Conservation (phyloP, 768 basidiomycete species). For the Tephrocybe rancida region DNA sequence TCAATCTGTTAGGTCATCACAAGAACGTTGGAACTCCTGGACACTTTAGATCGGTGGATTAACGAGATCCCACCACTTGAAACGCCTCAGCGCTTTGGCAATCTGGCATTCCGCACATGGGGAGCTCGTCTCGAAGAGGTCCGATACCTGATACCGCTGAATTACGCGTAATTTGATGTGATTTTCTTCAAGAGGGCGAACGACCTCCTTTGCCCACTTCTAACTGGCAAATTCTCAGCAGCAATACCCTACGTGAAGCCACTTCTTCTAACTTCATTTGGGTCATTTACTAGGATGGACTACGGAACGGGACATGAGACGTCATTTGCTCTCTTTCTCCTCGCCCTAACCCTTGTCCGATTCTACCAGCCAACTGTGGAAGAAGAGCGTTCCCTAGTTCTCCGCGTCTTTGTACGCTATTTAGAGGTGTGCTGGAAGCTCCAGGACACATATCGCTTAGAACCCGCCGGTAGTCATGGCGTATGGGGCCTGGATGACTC, state of each 20-base stretch:
- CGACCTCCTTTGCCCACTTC: constrained; percentile 46
- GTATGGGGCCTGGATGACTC: constrained; percentile 98
- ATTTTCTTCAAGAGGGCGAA: constrained; percentile 49
- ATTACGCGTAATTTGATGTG: constrained; percentile 5
- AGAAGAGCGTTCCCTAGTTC: constrained; percentile 62
- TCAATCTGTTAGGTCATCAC: constrained; percentile 42
- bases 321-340: constrained; percentile 79
- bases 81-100: constrained; percentile 87
- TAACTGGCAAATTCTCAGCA: constrained; percentile 44
- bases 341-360: constrained; percentile 69
- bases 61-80: constrained; percentile 76
- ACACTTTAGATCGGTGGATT: constrained; percentile 72
- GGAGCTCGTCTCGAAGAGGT: constrained; percentile 80
- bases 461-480: constrained; percentile 96
- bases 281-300: constrained; percentile 89
- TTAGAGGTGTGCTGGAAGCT: constrained; percentile 80
- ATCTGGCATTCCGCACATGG: constrained; percentile 89
- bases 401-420: constrained; percentile 79
- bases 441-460: constrained; percentile 87
- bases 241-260: constrained; percentile 72
- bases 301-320: constrained; percentile 98
- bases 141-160: constrained; percentile 14
- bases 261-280: constrained; percentile 83
- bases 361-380: constrained; percentile 58
- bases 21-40: constrained; percentile 57